Evolutionary conservation across 2,329 filamentous ascomycete species (phyloP).

Genomic region (Aspergillus felis): DNA sequence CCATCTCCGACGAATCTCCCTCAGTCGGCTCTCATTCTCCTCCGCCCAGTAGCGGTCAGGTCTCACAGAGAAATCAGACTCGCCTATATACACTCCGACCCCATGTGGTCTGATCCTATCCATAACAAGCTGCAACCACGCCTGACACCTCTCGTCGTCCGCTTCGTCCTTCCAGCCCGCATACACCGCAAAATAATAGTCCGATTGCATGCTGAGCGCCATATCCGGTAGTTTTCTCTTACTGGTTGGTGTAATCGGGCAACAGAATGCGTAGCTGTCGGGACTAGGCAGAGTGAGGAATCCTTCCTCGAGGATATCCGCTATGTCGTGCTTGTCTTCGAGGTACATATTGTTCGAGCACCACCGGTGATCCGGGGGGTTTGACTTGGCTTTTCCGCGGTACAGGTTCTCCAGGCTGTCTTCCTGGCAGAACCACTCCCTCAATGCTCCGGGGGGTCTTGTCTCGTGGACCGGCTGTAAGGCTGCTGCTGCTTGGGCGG

Average conservation of each 20-base stretch:
- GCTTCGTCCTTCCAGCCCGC: constrained; percentile 41
- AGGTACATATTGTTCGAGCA: constrained; percentile 51
- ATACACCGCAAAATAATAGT: constrained; percentile 54
- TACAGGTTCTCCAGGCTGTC: too few relatives aligned
- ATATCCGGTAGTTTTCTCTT: constrained; percentile 41
- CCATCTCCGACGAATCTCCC: not conserved
- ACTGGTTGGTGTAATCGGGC: constrained; percentile 22
- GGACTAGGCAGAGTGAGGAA: not conserved
- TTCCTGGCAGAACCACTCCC: too few relatives aligned
- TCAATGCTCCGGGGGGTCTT: too few relatives aligned
- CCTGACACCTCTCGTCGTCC: not conserved
- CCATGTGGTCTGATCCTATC: not conserved
- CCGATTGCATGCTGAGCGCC: constrained; percentile 51
- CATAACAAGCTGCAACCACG: not conserved
- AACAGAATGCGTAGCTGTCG: not conserved
- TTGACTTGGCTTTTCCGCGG: constrained; percentile 20
- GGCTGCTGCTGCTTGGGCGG: too few relatives aligned
- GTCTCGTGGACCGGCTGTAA: too few relatives aligned
- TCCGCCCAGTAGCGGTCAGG: not conserved
- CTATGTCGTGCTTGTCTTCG: constrained; percentile 44
- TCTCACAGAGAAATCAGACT: not conserved
- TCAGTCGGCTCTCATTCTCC: not conserved
- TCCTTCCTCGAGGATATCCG: constrained; percentile 29
- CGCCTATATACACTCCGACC: constrained; percentile 1
- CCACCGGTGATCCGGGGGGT: constrained; percentile 49